These are phyloP conservation scores for Seminavis robusta DNA, from an alignment of 108 stramenopile species.

Conservation along the genomic window DNA sequence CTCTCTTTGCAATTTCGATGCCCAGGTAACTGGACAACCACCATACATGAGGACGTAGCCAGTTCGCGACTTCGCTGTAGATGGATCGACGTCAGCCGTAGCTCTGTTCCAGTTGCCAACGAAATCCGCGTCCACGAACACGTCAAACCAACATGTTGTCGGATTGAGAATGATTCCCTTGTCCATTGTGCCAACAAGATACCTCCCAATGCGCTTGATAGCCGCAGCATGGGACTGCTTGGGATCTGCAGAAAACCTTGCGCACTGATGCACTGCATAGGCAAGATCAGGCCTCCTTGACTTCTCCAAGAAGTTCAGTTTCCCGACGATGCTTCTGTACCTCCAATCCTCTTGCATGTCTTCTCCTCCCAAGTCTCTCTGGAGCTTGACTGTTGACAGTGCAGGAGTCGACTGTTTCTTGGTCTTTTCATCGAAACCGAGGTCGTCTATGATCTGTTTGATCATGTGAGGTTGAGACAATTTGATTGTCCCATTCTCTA, in stretches of 20 bases:
- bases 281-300: slow-evolving; percentile 25
- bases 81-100: slow-evolving; percentile 22
- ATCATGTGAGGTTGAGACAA: slow-evolving; percentile 20
- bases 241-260: slow-evolving; percentile 19
- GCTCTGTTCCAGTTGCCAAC: slow-evolving; percentile 32
- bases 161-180: slow-evolving; percentile 21
- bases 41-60: slow-evolving; percentile 23
- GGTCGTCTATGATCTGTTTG: slow-evolving; percentile 8
- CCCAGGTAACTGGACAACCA: slow-evolving; percentile 20
- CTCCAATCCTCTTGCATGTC: not conserved
- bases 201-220: slow-evolving; percentile 9
- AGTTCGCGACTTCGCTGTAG: slow-evolving; percentile 14
- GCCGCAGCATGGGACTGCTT: slow-evolving; percentile 18
- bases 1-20: slow-evolving; percentile 19
- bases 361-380: not conserved
- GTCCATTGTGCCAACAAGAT: slow-evolving; percentile 15
- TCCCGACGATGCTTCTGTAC: slow-evolving; percentile 23
- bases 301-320: slow-evolving; percentile 29
- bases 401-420: not conserved
- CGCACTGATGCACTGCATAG: slow-evolving; percentile 24
- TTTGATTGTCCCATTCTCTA: slow-evolving; percentile 5
- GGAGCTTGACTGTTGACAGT: not conserved
- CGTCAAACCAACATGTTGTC: slow-evolving; percentile 18
- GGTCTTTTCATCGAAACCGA: too few species aligned
- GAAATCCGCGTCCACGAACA: slow-evolving; percentile 44